These are phyloP conservation scores for Cutaneotrichosporon mucoides DNA, from an alignment of 1,284 basidiomycete species.

Conservation along the genomic window DNA sequence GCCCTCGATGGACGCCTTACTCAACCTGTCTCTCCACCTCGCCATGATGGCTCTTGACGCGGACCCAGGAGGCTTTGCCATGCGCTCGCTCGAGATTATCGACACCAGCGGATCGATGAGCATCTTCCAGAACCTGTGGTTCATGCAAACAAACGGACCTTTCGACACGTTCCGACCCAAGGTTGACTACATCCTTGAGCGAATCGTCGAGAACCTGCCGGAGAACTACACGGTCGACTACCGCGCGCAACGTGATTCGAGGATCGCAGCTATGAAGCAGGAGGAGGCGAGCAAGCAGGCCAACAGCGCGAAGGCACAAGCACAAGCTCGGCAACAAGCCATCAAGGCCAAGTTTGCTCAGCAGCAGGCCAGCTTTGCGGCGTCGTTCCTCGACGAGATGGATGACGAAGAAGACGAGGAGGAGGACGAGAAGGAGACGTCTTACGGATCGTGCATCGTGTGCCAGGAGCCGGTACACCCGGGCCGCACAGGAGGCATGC, in stretches of 20 bases:
- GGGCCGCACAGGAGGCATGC: conserved; percentile 72
- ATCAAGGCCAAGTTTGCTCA: conserved; percentile 91
- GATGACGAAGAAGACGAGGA: conserved; percentile 58
- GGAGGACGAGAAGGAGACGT: conserved; percentile 54
- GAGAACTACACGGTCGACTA: conserved; percentile 52
- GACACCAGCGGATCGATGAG: conserved; percentile 53
- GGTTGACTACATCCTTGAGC: conserved; percentile 67
- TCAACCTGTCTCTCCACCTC: conserved; percentile 83
- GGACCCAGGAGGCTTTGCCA: conserved; percentile 60
- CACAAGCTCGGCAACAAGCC: conserved; percentile 63
- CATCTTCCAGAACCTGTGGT: conserved; percentile 59
- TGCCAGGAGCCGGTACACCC: conserved; percentile 89
- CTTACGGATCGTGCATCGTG: conserved; percentile 89
- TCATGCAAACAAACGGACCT: conserved; percentile 67
- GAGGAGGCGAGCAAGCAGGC: conserved; percentile 58
- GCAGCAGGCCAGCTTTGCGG: conserved; percentile 73
- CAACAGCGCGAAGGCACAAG: conserved; percentile 26
- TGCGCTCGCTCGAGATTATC: conserved; percentile 56
- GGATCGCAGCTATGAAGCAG: neutral
- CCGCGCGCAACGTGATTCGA: conserved; percentile 46
- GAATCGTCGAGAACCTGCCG: conserved; percentile 55
- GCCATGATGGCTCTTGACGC: conserved; percentile 76
- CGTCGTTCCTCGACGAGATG: conserved; percentile 43
- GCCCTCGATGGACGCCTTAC: conserved; percentile 54
- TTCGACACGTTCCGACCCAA: conserved; percentile 68